Evolutionary conservation across 331 rosid species (phyloP).

Genomic region (Quercus tomentella): DNA sequence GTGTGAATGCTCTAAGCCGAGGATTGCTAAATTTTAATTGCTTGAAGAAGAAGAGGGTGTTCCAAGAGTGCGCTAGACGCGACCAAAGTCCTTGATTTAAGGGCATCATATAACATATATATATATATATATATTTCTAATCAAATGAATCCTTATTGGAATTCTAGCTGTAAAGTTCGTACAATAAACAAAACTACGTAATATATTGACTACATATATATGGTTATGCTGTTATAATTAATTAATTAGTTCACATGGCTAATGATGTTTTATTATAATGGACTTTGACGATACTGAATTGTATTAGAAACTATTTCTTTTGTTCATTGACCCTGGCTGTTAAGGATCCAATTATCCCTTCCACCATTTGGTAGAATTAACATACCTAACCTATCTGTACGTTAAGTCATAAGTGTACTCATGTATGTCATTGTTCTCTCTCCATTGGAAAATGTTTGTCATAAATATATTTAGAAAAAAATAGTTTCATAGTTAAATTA

Average conservation of each 20-base stretch:
- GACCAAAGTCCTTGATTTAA: conserved; percentile 39
- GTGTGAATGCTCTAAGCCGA: no score
- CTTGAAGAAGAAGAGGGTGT: conserved; percentile 1
- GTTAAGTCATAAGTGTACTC: no score
- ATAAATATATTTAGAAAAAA: no score
- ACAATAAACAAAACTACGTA: not conserved
- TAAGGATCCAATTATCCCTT: not conserved
- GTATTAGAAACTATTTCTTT: no score
- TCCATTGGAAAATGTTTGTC: no score
- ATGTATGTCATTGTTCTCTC: no score
- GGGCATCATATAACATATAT: conserved; percentile 20
- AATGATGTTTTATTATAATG: not conserved
- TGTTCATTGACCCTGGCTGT: not conserved
- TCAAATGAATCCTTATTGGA: conserved; percentile 17
- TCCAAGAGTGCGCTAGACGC: conserved; percentile 10
- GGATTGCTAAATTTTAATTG: not conserved
- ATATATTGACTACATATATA: not conserved
- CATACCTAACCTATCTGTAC: no score
- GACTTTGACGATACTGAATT: no score
- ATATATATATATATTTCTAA: not conserved
- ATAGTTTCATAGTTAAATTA: no score
- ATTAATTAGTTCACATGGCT: not conserved
- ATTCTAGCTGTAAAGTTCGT: conserved; percentile 28
- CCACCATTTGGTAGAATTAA: not conserved
- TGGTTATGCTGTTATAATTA: not conserved